Conservation (phyloP, 257 asterid genomes). For the Galeopsis tetrahit region DNA sequence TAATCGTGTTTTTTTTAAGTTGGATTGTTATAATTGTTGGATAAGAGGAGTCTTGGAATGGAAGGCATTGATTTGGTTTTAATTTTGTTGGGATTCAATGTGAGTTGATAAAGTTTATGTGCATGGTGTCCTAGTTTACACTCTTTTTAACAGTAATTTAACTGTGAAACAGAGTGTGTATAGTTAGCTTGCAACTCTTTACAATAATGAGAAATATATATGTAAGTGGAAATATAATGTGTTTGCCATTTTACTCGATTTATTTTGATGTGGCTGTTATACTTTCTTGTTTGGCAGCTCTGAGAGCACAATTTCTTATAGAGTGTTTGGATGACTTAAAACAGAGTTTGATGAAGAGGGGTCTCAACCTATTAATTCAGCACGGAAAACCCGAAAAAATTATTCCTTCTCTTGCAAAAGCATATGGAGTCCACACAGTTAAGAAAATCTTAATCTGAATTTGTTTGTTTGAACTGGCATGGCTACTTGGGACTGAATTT, state of each 20-base stretch:
- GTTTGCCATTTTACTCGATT: neutral
- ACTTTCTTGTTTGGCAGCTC: conserved; percentile 59
- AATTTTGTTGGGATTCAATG: too few relatives aligned
- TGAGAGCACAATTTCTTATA: conserved; percentile 78
- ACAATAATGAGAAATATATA: too few relatives aligned
- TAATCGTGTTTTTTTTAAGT: neutral
- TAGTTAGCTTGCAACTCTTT: neutral
- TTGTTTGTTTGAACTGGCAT: conserved; percentile 15
- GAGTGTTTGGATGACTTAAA: conserved; percentile 81
- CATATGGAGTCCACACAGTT: conserved; percentile 82
- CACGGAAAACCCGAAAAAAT: conserved; percentile 87
- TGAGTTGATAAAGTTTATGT: too few relatives aligned
- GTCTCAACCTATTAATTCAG: conserved; percentile 79
- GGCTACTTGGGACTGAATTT: conserved; percentile 8
- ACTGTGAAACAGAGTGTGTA: neutral
- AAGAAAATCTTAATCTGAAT: conserved; percentile 38
- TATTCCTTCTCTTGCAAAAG: conserved; percentile 75
- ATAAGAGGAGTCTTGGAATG: neutral
- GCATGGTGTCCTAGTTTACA: too few relatives aligned
- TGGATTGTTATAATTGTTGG: neutral
- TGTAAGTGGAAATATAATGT: neutral
- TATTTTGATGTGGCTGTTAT: conserved; percentile 30
- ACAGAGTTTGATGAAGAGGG: conserved; percentile 60
- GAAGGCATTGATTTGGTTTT: neutral
- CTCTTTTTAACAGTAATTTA: neutral